These are phyloP conservation scores for Isatis lusitanica DNA, from an alignment of 441 rosid species.

Conservation along the genomic window DNA sequence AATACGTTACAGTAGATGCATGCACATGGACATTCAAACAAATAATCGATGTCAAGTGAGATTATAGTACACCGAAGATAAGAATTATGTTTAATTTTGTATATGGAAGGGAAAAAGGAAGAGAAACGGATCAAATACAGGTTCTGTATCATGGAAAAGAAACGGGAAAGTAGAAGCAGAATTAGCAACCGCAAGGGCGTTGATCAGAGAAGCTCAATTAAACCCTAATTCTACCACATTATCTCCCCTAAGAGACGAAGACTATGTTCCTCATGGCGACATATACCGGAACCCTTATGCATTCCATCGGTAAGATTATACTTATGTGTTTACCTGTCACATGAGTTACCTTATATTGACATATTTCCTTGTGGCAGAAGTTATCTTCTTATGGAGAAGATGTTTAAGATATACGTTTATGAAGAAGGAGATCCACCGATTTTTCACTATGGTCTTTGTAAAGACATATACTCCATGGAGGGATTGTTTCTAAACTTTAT, in stretches of 20 bases:
- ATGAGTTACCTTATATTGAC: background rate
- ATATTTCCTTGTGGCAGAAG: slow-evolving; percentile 41
- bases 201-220: slow-evolving; percentile 58
- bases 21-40: background rate
- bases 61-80: background rate
- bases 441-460: slow-evolving; percentile 57
- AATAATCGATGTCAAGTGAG: background rate
- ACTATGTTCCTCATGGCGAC: slow-evolving; percentile 64
- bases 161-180: slow-evolving; percentile 47
- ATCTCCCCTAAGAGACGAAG: slow-evolving; percentile 43
- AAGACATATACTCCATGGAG: slow-evolving; percentile 56
- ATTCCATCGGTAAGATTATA: slow-evolving; percentile 55
- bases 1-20: background rate
- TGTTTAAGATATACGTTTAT: slow-evolving; percentile 58
- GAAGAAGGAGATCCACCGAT: slow-evolving; percentile 69
- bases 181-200: slow-evolving; percentile 52
- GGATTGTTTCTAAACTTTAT: slow-evolving; percentile 57
- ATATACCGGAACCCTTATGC: slow-evolving; percentile 68
- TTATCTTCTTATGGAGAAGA: slow-evolving; percentile 61
- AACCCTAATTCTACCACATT: slow-evolving; percentile 41
- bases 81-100: background rate
- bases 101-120: slow-evolving; percentile 24
- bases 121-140: slow-evolving; percentile 18
- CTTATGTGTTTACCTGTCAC: background rate
- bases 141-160: slow-evolving; percentile 32